Evolutionary conservation across 345 rosid genomes (phyloP), one percentile per base, ranked within the genome.

Genomic region (Pugionium cornutum): DNA sequence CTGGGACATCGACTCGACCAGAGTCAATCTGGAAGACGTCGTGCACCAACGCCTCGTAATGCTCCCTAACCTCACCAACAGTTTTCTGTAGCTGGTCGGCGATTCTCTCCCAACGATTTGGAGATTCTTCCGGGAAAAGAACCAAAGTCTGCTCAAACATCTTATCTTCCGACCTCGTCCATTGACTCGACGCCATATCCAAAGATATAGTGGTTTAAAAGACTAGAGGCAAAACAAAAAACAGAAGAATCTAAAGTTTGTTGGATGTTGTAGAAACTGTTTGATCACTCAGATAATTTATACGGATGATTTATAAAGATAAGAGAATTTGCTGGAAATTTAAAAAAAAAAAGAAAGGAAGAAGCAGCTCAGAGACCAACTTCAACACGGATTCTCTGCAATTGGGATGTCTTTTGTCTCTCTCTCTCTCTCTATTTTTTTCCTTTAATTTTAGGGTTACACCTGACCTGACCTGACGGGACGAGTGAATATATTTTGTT

Each of bases 151-250:
- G 57, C 76, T 91, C 98, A 35, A 91, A 91, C 6, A 65, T 10
- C 84, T 91, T 91, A 72, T 91, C 94, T 30, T 91, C 89, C 0
- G 63, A 7, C 2, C 89, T 84, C 26, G 67, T 81, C 97, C 97
- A 91, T 33, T 50, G 66, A 52, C 66, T 62, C 5, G 78, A 31
- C 62, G 69, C 67, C 77, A 66, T 73, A 36, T 4, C 57, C 44
- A 37, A 28, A 42, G 46, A 33, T 31, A 7, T 7, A 43, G 41
- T 43, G 2, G 53, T 33, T 56, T 2, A 9, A 4, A 34, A n/a
- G 47, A 58, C 34, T 10, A 7, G 1, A 58, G 34, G 18, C 29
- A 11, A 25, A 57, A 9, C 2, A 29, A 1, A 5, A 40, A 1
- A 32, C 41, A 4, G 18, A 6, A 37, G 30, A 47, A 35, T 25